These are phyloP conservation scores for Friedmanniomyces simplex DNA, from an alignment of 495 filamentous ascomycete species.

Conservation along the genomic window DNA sequence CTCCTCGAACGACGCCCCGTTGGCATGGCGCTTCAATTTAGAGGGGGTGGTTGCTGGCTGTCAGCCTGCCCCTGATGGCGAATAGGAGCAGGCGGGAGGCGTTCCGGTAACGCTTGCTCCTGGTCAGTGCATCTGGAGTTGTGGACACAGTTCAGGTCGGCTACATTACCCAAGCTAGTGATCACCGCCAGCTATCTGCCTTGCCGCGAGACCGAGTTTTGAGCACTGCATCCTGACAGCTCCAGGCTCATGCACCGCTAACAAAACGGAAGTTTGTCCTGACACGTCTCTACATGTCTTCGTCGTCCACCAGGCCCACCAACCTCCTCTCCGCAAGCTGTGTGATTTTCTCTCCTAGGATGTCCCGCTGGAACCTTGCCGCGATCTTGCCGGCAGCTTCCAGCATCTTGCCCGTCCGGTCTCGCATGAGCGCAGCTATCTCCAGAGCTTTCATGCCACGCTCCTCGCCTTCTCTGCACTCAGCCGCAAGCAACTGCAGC, in stretches of 20 bases:
- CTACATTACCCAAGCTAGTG: too few species aligned
- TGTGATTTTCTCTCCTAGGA: conserved; percentile 78
- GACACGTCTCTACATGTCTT: conserved; percentile 18
- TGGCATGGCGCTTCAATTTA: too few species aligned
- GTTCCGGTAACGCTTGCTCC: too few species aligned
- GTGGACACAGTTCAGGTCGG: too few species aligned
- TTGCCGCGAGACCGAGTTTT: too few species aligned
- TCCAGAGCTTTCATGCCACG: conserved; percentile 90
- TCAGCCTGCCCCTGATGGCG: too few species aligned
- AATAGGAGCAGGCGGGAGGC: too few species aligned
- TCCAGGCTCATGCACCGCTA: not conserved
- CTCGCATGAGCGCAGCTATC: conserved; percentile 64
- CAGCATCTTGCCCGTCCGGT: conserved; percentile 70
- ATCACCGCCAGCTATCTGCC: too few species aligned
- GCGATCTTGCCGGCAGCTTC: conserved; percentile 80
- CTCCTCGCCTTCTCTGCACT: conserved; percentile 87
- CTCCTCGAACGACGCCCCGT: too few species aligned
- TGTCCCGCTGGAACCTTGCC: conserved; percentile 59
- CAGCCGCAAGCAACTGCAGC: conserved; percentile 77
- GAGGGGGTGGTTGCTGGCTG: too few species aligned
- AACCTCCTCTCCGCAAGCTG: conserved; percentile 59
- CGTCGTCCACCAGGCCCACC: conserved; percentile 47
- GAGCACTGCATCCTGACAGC: not conserved
- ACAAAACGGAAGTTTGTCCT: not conserved
- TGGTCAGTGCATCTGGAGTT: too few species aligned